Evolutionary conservation across 495 filamentous ascomycete species (phyloP).

Genomic region (Aspergillus homomorphus): DNA sequence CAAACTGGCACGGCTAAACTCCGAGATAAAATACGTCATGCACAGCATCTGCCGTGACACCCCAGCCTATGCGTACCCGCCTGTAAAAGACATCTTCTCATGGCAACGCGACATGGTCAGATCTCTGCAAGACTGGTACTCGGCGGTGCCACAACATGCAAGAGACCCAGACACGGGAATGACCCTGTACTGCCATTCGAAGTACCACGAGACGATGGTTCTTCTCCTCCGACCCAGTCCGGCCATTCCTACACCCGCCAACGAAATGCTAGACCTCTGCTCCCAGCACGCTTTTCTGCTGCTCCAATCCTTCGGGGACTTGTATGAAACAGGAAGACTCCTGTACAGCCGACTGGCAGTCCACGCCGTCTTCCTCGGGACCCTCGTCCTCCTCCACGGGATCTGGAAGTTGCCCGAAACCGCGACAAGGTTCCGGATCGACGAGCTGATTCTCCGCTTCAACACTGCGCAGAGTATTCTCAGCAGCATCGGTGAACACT

Average conservation of each 20-base stretch:
- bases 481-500: slow-evolving; percentile 47
- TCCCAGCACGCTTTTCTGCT: slow-evolving; percentile 37
- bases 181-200: slow-evolving; percentile 29
- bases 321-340: slow-evolving; percentile 35
- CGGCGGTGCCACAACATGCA: slow-evolving; percentile 24
- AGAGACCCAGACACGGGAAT: slow-evolving; percentile 23
- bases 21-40: slow-evolving; percentile 50
- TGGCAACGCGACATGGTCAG: slow-evolving; percentile 42
- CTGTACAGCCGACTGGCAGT: slow-evolving; percentile 41
- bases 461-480: slow-evolving; percentile 40
- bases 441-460: slow-evolving; percentile 37
- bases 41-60: slow-evolving; percentile 39
- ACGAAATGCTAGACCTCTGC: slow-evolving; percentile 31
- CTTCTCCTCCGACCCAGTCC: slow-evolving; percentile 43
- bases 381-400: slow-evolving; percentile 41
- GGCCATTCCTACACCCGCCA: slow-evolving; percentile 38
- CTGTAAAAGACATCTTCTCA: slow-evolving; percentile 32
- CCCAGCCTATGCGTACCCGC: slow-evolving; percentile 40
- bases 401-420: slow-evolving; percentile 38
- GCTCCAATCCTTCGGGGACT: slow-evolving; percentile 30
- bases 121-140: slow-evolving; percentile 32
- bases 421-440: slow-evolving; percentile 33
- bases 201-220: slow-evolving; percentile 45
- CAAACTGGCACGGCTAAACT: slow-evolving; percentile 41
- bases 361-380: slow-evolving; percentile 41